phyloP scores from a whole-genome alignment of 1,139 yeast genomes.

The Diutina rugosa region DNA sequence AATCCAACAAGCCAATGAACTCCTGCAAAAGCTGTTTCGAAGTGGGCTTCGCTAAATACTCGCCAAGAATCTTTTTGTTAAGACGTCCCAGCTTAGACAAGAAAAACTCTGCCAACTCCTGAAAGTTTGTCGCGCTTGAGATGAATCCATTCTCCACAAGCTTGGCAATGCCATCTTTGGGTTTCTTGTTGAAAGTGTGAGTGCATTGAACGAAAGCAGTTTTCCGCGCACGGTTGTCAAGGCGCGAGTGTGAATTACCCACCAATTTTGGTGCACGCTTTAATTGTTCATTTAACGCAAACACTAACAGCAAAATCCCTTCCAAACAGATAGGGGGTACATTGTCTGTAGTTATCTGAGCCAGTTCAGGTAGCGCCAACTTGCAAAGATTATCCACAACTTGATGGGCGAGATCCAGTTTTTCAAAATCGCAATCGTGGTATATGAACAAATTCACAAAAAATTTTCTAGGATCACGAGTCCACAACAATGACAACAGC shows the following conservation, averaged over 20 bases:
- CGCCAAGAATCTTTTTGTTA: conserved; percentile 82
- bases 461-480: conserved; percentile 57
- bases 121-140: conserved; percentile 30
- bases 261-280: conserved; percentile 9
- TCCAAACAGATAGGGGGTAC: conserved; percentile 93
- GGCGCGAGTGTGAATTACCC: conserved; percentile 10
- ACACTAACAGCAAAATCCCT: conserved; percentile 62
- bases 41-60: conserved; percentile 65
- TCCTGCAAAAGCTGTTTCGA: conserved; percentile 46
- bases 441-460: conserved; percentile 69
- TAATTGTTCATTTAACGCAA: conserved; percentile 51
- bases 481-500: conserved; percentile 72
- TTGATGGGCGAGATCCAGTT: conserved; percentile 65
- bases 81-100: conserved; percentile 69
- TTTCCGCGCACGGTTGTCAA: conserved; percentile 43
- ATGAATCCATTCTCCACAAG: conserved; percentile 57
- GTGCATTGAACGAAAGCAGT: conserved; percentile 68
- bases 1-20: conserved; percentile 66
- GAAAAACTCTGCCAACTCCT: conserved; percentile 64
- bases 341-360: conserved; percentile 61
- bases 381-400: conserved; percentile 62
- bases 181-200: conserved; percentile 61
- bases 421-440: conserved; percentile 85
- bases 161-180: conserved; percentile 58
- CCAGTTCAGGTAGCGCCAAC: conserved; percentile 71